phyloP scores from a whole-genome alignment of 768 basidiomycete genomes.

The Arthromyces matolae region DNA sequence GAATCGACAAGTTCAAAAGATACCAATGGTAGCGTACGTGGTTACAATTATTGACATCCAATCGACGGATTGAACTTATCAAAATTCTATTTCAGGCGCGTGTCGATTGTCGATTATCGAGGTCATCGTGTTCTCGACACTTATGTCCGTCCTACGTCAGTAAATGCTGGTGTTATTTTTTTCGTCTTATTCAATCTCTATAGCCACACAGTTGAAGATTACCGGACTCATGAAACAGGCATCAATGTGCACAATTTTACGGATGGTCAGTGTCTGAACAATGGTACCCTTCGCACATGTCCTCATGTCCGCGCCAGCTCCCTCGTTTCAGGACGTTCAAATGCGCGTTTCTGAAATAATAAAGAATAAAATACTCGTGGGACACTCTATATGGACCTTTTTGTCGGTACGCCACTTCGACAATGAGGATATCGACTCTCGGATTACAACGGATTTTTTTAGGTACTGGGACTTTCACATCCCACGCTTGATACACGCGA shows the following conservation, averaged over 20 bases:
- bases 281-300: not conserved
- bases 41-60: not conserved
- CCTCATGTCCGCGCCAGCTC: constrained; percentile 31
- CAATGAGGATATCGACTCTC: not conserved
- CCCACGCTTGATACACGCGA: constrained; percentile 53
- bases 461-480: constrained; percentile 52
- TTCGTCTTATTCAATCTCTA: not conserved
- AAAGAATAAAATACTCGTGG: constrained; percentile 47
- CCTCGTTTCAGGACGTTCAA: constrained; percentile 46
- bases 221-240: constrained; percentile 44
- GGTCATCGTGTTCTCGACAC: constrained; percentile 45
- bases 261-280: constrained; percentile 30
- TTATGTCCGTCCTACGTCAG: constrained; percentile 53
- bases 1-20: constrained; percentile 22
- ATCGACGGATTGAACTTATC: too few species aligned
- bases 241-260: constrained; percentile 36
- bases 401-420: constrained; percentile 38
- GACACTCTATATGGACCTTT: constrained; percentile 52
- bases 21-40: constrained; percentile 54
- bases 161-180: not conserved
- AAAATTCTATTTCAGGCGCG: constrained; percentile 32
- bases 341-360: constrained; percentile 39
- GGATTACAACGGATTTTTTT: too few species aligned
- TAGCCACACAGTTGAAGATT: constrained; percentile 47
- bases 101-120: constrained; percentile 47